Conservation (phyloP, 2,329 filamentous ascomycete species). For the Neonectria hederae region DNA sequence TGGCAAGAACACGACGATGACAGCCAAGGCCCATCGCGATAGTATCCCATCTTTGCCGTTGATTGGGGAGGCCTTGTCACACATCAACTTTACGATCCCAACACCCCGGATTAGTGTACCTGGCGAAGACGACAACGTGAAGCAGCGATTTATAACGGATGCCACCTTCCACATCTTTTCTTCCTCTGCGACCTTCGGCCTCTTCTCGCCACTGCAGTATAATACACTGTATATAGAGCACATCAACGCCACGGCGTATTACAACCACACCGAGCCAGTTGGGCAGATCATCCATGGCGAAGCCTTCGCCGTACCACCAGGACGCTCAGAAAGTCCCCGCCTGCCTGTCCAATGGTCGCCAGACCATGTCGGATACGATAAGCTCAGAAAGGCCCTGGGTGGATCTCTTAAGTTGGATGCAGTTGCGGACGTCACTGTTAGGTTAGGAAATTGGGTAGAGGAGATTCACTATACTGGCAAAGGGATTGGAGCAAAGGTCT, state of each 20-base stretch:
- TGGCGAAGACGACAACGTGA: conserved; percentile 52
- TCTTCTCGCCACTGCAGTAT: conserved; percentile 79
- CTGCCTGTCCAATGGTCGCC: conserved; percentile 85
- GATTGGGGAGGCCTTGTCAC: conserved; percentile 77
- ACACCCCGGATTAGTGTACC: conserved; percentile 74
- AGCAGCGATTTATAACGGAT: conserved; percentile 79
- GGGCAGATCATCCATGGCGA: conserved; percentile 80
- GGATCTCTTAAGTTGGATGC: conserved; percentile 83
- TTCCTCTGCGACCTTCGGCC: conserved; percentile 84
- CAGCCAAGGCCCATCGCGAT: conserved; percentile 73
- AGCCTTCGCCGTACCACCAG: conserved; percentile 81
- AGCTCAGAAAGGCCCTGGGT: conserved; percentile 80
- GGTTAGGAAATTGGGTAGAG: conserved; percentile 79
- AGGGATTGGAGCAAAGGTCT: conserved; percentile 72
- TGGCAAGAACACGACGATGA: conserved; percentile 84
- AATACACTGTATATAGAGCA: conserved; percentile 80
- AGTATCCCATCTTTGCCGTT: conserved; percentile 79
- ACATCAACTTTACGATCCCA: conserved; percentile 75
- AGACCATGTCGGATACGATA: conserved; percentile 82
- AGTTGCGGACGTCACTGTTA: conserved; percentile 76
- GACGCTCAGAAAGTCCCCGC: conserved; percentile 75
- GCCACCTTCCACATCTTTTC: conserved; percentile 88
- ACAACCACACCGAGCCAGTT: conserved; percentile 80
- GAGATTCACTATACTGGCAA: conserved; percentile 74
- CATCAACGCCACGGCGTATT: conserved; percentile 86